phyloP scores from a whole-genome alignment of 140 eudicot species.

The Oenanthe javanica region DNA sequence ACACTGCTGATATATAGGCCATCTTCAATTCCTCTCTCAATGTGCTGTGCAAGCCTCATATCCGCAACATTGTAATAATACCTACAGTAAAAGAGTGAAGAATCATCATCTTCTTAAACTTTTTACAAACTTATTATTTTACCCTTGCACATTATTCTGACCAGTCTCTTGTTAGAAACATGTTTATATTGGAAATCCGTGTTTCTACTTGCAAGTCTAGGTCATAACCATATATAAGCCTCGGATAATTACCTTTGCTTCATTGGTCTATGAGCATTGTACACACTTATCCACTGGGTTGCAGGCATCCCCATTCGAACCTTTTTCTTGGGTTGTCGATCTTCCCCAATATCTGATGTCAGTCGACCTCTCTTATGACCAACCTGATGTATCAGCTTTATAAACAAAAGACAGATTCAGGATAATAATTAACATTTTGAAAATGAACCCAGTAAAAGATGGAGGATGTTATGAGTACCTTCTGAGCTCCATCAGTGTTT shows the following conservation, averaged over 20 bases:
- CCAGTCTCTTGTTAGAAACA: neutral
- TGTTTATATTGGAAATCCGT: neutral
- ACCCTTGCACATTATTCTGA: neutral
- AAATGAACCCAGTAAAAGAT: neutral
- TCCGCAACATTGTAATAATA: conserved; percentile 67
- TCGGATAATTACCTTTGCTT: conserved; percentile 42
- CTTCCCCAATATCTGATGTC: conserved; percentile 49
- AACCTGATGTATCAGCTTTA: conserved; percentile 38
- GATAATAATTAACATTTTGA: neutral
- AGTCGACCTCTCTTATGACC: conserved; percentile 60
- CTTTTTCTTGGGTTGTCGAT: conserved; percentile 56
- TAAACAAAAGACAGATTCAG: neutral
- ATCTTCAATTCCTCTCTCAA: conserved; percentile 56
- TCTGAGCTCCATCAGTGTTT: conserved; percentile 83
- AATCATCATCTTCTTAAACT: neutral
- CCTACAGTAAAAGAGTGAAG: conserved; percentile 17
- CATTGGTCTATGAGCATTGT: conserved; percentile 67
- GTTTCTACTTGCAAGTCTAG: neutral
- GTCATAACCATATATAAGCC: neutral
- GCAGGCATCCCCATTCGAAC: conserved; percentile 61
- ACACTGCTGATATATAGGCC: conserved; percentile 52
- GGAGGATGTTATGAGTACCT: conserved; percentile 30
- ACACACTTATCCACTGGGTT: conserved; percentile 64
- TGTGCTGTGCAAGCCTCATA: conserved; percentile 48
- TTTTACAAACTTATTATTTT: neutral